Percentiles rank a stretch among this genome's conserved stretches.
Conservation (phyloP, 306 rosid genomes). For the Luffa acutangula region DNA sequence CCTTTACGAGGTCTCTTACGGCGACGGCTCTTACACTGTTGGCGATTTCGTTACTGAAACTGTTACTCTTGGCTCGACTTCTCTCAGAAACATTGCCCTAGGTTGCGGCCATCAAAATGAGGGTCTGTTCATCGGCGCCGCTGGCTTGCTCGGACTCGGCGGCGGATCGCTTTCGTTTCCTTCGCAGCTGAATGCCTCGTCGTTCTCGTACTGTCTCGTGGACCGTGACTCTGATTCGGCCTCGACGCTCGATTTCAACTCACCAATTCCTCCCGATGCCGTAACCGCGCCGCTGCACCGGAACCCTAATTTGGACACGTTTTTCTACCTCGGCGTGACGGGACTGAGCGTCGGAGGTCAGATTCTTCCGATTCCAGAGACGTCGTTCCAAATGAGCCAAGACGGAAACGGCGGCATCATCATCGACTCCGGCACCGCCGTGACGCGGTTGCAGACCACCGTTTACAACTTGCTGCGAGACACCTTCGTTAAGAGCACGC, state of each 20-base stretch:
- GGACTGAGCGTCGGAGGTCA: slow-evolving; percentile 68
- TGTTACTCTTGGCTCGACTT: slow-evolving; percentile 35
- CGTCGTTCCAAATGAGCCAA: slow-evolving; percentile 30
- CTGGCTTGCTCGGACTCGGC: slow-evolving; percentile 85
- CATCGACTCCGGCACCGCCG: slow-evolving; percentile 91
- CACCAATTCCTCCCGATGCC: slow-evolving; percentile 39
- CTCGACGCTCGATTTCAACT: slow-evolving; percentile 64
- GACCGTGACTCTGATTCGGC: slow-evolving; percentile 74
- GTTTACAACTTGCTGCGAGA: slow-evolving; percentile 45
- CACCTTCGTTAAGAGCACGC: slow-evolving; percentile 42
- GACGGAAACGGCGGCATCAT: slow-evolving; percentile 61
- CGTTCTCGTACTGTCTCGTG: slow-evolving; percentile 75
- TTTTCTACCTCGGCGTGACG: slow-evolving; percentile 45
- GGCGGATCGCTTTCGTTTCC: slow-evolving; percentile 72
- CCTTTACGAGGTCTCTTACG: slow-evolving; percentile 81
- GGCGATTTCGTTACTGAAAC: slow-evolving; percentile 79
- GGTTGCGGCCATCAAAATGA: slow-evolving; percentile 89
- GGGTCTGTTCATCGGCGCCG: slow-evolving; percentile 76
- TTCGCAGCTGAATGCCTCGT: slow-evolving; percentile 57
- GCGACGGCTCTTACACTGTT: slow-evolving; percentile 89
- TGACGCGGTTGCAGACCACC: slow-evolving; percentile 54
- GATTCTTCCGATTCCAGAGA: slow-evolving; percentile 30
- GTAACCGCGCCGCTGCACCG: slow-evolving; percentile 55
- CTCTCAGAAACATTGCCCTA: slow-evolving; percentile 36
- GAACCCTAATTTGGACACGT: slow-evolving; percentile 48